Conservation (phyloP, 108 stramenopile genomes). For the Schizochytrium sp. region DNA sequence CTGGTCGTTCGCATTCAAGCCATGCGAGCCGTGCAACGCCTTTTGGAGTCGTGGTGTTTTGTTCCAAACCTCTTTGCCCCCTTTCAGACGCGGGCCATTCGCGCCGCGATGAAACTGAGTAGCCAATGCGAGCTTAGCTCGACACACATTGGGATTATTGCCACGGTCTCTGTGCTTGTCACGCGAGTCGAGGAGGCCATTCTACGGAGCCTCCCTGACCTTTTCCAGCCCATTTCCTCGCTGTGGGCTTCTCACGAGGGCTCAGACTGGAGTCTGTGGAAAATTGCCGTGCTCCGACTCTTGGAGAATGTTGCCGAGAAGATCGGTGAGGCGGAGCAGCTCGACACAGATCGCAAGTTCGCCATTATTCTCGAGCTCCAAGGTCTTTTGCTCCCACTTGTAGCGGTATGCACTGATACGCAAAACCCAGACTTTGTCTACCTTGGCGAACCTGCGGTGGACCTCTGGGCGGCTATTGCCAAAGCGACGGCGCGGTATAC, state of each 20-base stretch:
- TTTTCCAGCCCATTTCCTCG: neutral
- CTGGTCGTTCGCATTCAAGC: neutral
- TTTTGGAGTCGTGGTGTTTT: neutral
- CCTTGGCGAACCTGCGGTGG: neutral
- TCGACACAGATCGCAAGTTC: neutral
- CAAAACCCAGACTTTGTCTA: neutral
- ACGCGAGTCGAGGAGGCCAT: neutral
- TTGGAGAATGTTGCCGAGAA: neutral
- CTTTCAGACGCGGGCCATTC: neutral
- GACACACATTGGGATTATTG: neutral
- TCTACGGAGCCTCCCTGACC: neutral
- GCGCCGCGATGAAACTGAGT: neutral
- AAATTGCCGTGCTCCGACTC: neutral
- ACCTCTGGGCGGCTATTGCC: neutral
- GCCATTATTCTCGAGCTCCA: neutral
- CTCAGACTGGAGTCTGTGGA: constrained; percentile 10
- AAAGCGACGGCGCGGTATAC: neutral
- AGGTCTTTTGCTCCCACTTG: neutral
- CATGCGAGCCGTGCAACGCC: neutral
- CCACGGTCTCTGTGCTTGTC: neutral
- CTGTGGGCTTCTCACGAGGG: neutral
- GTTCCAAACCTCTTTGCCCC: neutral
- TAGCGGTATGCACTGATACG: neutral
- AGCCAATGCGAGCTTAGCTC: neutral
- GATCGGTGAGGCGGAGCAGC: neutral